Conservation (phyloP, 176 grass and related monocot genomes). For the Lolium perenne region DNA sequence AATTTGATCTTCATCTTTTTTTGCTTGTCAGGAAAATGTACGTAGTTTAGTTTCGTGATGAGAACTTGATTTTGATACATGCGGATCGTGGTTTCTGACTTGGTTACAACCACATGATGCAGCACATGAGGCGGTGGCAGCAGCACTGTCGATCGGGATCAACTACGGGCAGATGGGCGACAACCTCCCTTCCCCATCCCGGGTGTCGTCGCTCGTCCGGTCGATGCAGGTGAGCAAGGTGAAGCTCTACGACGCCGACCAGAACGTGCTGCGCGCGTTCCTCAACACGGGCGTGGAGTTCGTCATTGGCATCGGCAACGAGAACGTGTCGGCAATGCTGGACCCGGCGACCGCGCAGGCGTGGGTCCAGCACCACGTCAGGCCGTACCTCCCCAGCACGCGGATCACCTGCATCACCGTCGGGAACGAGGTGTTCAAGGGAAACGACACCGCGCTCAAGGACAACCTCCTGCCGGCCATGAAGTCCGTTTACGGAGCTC, state of each 20-base stretch:
- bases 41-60: neutral
- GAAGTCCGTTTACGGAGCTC: constrained; percentile 64
- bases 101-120: neutral
- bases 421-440: constrained; percentile 94
- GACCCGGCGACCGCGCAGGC: constrained; percentile 59
- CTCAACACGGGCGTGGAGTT: constrained; percentile 73
- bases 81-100: no score
- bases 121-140: neutral
- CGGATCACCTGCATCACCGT: constrained; percentile 90
- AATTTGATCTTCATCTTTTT: neutral
- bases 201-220: constrained; percentile 59
- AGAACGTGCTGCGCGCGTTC: constrained; percentile 77
- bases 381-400: constrained; percentile 60
- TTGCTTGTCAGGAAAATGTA: neutral
- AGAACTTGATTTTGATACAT: neutral
- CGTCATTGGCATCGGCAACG: constrained; percentile 81
- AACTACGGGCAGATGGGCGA: constrained; percentile 95
- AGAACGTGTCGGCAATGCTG: constrained; percentile 69
- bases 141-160: constrained; percentile 63
- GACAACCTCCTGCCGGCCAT: constrained; percentile 71
- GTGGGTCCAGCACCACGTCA: constrained; percentile 79
- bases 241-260: constrained; percentile 94
- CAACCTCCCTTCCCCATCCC: constrained; percentile 71
- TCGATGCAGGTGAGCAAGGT: constrained; percentile 86
- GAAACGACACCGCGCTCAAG: constrained; percentile 75